Evolutionary conservation across 345 rosid species (phyloP).

Genomic region (Crucihimalaya himalaica): DNA sequence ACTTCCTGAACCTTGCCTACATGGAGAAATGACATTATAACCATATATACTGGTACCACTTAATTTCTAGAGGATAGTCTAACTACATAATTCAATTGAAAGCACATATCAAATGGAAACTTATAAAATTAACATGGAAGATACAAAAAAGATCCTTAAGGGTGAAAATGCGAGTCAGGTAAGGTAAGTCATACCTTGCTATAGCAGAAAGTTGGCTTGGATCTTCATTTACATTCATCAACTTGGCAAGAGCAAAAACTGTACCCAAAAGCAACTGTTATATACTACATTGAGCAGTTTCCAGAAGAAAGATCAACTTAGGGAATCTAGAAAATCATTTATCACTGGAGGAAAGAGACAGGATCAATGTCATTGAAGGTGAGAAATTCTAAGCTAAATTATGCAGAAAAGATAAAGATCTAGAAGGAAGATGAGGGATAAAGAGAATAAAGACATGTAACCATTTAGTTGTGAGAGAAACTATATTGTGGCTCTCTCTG

Average conservation of each 20-base stretch:
- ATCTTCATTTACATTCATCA: conserved; percentile 85
- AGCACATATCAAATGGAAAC: not conserved
- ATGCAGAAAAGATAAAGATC: not conserved
- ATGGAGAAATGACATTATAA: conserved; percentile 29
- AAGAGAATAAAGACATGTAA: not conserved
- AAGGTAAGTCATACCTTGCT: conserved; percentile 59
- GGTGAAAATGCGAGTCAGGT: conserved; percentile 1
- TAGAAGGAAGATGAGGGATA: not conserved
- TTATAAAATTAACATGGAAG: not conserved
- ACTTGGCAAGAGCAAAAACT: conserved; percentile 88
- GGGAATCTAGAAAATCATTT: not conserved
- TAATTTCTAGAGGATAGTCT: not conserved
- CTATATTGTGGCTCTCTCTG: not conserved
- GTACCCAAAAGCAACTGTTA: conserved; percentile 24
- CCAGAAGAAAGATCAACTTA: not conserved
- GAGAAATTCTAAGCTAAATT: not conserved
- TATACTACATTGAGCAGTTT: not conserved
- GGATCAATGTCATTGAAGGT: not conserved
- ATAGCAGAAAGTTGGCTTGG: conserved; percentile 87
- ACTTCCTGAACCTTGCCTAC: conserved; percentile 98
- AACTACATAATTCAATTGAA: not conserved
- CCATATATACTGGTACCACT: not conserved
- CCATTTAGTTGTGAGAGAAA: not conserved
- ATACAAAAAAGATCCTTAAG: not conserved
- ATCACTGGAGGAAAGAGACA: not conserved